phyloP scores from a whole-genome alignment of 2,329 filamentous ascomycete genomes.

The Myriosclerotinia scirpicola region DNA sequence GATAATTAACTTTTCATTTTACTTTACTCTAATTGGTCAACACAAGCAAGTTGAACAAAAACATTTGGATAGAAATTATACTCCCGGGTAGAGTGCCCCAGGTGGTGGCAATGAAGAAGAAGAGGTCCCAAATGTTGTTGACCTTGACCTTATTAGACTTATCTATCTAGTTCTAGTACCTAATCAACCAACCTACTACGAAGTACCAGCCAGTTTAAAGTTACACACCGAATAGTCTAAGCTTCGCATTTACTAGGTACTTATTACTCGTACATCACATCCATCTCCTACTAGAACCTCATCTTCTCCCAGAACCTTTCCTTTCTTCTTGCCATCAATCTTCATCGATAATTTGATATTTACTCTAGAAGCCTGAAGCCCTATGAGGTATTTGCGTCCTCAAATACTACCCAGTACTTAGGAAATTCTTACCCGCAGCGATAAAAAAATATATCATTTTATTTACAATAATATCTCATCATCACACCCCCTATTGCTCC shows the following conservation, averaged over 20 bases:
- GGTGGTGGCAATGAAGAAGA: too few species aligned
- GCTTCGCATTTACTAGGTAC: too few species aligned
- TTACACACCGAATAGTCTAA: too few species aligned
- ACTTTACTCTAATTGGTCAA: neutral
- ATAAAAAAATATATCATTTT: too few species aligned
- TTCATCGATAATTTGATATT: neutral
- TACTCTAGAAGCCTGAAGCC: neutral
- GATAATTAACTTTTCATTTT: neutral
- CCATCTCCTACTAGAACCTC: neutral
- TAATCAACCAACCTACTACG: too few species aligned
- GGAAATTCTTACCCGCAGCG: neutral
- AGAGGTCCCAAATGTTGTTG: too few species aligned
- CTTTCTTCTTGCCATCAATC: neutral
- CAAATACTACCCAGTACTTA: neutral
- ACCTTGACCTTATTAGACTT: too few species aligned
- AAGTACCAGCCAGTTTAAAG: too few species aligned
- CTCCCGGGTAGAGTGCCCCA: too few species aligned
- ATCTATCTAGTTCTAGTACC: too few species aligned
- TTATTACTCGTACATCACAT: too few species aligned
- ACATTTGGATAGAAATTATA: neutral
- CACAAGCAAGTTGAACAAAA: neutral
- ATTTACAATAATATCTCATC: slow-evolving; percentile 6
- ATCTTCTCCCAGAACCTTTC: neutral
- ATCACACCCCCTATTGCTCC: neutral
- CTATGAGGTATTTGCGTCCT: neutral